Evolutionary conservation across 805 yeast species (phyloP), one percentile per base, ranked within the genome.

Genomic region (Dipodascus geniculatus): DNA sequence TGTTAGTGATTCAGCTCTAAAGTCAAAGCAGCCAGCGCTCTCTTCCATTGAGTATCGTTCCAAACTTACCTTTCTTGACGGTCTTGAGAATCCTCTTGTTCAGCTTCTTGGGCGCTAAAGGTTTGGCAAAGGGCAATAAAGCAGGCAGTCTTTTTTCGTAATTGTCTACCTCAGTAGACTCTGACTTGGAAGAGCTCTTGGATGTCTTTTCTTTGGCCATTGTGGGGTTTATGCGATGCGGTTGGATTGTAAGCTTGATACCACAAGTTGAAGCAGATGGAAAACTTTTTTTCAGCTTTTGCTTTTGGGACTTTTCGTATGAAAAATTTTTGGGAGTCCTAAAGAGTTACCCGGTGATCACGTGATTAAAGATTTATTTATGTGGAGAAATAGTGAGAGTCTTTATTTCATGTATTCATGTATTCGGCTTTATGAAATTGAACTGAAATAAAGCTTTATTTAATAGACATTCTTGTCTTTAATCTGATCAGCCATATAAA

Each of bases 41-140:
- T n/a, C n/a, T n/a, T n/a, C n/a, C n/a, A n/a, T n/a, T n/a, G n/a
- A n/a, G n/a, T n/a, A n/a, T n/a, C n/a, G 35, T 6, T 20, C 8
- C 23, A 24, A 47, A 51, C 57, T 11, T 38, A 60, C 63, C 63
- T 71, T 88, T 91, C 79, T 93, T 93, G 59, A 93, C 95, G 48
- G 96, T 87, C 74, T 93, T 93, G 66, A 95, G 79, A 17, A 91
- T 84, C 72, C 91, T 93, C 74, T 93, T 93, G 76, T 93, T 93
- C 68, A 91, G 75, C 71, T 93, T 93, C 75, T 93, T 93, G 48
- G 96, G 81, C 16, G 99, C 99, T 63, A 93, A 77, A 56, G 99
- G 99, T 65, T 81, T 76, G 53, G 99, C 96, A 71, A 93, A 91
- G 53, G 96, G 85, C 61, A 93, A 77, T 55, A 85, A 81, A 20